These are phyloP conservation scores for Diospyros lotus DNA, from an alignment of 148 eudicot genomes.

Conservation along the genomic window DNA sequence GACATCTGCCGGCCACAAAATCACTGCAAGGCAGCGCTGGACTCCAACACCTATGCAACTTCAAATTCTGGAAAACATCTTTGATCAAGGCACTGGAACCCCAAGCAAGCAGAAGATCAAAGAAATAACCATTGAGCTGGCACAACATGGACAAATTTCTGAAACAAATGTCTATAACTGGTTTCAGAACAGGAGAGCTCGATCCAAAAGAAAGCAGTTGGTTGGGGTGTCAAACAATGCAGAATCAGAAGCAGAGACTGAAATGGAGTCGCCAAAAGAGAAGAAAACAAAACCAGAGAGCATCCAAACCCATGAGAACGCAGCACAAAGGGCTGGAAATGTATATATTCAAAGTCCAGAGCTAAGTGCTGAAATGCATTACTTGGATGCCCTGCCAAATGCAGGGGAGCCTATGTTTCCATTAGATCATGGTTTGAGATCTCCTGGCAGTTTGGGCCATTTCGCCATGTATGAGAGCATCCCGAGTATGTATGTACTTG, in stretches of 20 bases:
- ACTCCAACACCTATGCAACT: slow-evolving; percentile 37
- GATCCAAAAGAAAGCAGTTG: slow-evolving; percentile 32
- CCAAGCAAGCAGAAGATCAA: slow-evolving; percentile 28
- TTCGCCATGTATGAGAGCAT: slow-evolving; percentile 7
- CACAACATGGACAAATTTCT: slow-evolving; percentile 33
- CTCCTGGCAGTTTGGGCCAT: slow-evolving; percentile 8
- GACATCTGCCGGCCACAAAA: slow-evolving; percentile 25
- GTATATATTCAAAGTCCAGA: slow-evolving; percentile 6
- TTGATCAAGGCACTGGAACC: slow-evolving; percentile 29
- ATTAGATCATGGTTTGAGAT: slow-evolving; percentile 2
- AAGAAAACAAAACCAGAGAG: slow-evolving; percentile 17
- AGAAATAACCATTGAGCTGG: slow-evolving; percentile 23
- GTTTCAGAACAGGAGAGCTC: slow-evolving; percentile 41
- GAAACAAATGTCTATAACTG: slow-evolving; percentile 36
- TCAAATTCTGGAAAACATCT: slow-evolving; percentile 31
- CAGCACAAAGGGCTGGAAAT: slow-evolving; percentile 4
- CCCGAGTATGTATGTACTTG: slow-evolving; percentile 18
- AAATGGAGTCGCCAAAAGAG: slow-evolving; percentile 28
- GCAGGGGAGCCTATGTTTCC: slow-evolving; percentile 11
- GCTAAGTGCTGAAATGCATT: slow-evolving; percentile 7
- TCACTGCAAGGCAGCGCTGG: slow-evolving; percentile 34
- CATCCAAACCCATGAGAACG: neutral
- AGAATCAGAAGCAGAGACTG: slow-evolving; percentile 33
- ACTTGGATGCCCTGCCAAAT: slow-evolving; percentile 1
- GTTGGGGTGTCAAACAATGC: slow-evolving; percentile 11